Percentiles rank a stretch among this genome's conserved stretches.
Evolutionary conservation across 257 asterid genomes (phyloP).

Genomic region (Solanum virginianum): DNA sequence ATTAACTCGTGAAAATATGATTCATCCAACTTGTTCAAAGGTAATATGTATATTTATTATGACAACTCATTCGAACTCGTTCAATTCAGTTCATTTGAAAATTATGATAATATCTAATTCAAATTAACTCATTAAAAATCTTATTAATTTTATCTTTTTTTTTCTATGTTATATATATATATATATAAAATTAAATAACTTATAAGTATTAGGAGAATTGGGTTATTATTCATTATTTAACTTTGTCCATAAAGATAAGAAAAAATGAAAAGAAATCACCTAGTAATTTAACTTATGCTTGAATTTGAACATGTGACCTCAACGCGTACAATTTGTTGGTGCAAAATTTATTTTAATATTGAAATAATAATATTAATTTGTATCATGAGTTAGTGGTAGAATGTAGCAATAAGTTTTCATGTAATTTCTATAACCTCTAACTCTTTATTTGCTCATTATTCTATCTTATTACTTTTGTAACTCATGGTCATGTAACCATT

Average conservation of each 20-base stretch:
- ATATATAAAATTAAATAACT: too few relatives aligned
- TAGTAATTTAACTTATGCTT: neutral
- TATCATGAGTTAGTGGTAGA: too few relatives aligned
- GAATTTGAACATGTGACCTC: neutral
- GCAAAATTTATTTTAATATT: too few relatives aligned
- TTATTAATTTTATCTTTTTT: neutral
- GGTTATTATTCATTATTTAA: neutral
- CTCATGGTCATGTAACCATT: too few relatives aligned
- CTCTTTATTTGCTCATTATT: too few relatives aligned
- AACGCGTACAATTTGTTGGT: too few relatives aligned
- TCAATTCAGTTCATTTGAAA: neutral
- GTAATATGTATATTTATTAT: neutral
- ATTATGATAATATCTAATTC: neutral
- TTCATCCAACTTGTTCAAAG: neutral
- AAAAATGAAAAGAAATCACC: neutral
- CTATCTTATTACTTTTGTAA: too few relatives aligned
- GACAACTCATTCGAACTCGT: neutral
- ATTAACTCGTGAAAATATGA: neutral
- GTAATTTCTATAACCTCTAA: too few relatives aligned
- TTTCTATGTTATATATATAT: neutral
- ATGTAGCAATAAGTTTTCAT: too few relatives aligned
- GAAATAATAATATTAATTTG: too few relatives aligned
- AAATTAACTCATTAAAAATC: neutral
- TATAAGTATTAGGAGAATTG: neutral
- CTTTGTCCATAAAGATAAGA: accelerated